phyloP scores from a whole-genome alignment of 1,284 basidiomycete species.

The Papiliotrema nemorosa region DNA sequence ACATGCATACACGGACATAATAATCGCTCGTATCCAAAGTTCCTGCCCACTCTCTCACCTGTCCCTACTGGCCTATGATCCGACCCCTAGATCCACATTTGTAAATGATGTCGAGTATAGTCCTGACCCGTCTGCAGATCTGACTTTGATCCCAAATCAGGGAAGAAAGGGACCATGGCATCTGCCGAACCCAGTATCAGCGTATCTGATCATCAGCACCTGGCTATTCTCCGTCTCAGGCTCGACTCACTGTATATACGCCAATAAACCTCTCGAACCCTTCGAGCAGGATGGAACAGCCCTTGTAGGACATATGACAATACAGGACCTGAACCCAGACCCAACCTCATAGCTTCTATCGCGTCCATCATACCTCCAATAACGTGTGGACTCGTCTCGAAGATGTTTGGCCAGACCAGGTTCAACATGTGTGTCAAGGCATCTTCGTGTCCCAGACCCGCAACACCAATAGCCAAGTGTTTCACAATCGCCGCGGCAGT shows the following conservation, averaged over 20 bases:
- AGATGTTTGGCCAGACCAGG: conserved; percentile 98
- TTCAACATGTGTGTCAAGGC: conserved; percentile 97
- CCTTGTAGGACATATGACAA: conserved; percentile 77
- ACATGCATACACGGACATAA: too few relatives aligned
- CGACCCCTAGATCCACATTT: conserved; percentile 53
- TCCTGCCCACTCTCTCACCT: too few relatives aligned
- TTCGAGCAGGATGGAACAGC: conserved; percentile 90
- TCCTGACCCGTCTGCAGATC: conserved; percentile 72
- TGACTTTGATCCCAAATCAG: conserved; percentile 77
- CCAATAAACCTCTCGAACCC: conserved; percentile 95
- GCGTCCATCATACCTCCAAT: conserved; percentile 97
- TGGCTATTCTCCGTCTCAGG: not conserved
- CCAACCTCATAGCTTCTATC: conserved; percentile 93
- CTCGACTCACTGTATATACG: conserved; percentile 73
- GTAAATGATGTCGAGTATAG: conserved; percentile 78
- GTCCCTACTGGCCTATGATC: too few relatives aligned
- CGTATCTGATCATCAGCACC: conserved; percentile 47
- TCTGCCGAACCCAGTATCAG: conserved; percentile 84
- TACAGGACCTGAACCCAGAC: conserved; percentile 87
- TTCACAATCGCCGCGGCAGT: conserved; percentile 99
- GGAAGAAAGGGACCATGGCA: conserved; percentile 91
- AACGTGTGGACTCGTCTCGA: conserved; percentile 96
- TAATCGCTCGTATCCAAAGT: too few relatives aligned
- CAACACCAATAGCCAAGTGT: conserved; percentile 94
- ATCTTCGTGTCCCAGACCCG: conserved; percentile 95